Evolutionary conservation across 106 monocot genomes (phyloP), one percentile per base, ranked within the genome.

Genomic region (Phalaenopsis equestris): DNA sequence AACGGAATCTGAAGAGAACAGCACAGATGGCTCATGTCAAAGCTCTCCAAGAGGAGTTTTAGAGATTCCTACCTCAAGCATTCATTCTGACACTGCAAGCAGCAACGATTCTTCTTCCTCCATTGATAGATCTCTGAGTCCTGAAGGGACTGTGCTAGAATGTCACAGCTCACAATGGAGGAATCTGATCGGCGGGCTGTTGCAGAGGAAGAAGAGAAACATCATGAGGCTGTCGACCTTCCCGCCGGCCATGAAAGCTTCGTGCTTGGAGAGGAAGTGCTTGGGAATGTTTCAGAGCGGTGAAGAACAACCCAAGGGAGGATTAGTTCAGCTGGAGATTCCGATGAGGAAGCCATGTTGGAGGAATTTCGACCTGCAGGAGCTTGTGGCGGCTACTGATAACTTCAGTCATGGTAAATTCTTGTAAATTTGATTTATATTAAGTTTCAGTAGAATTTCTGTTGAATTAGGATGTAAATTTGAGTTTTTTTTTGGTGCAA

Each of bases 341-440:
- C 75, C 46, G 15, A 92, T 49, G 67, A 86, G 87, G 75, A 92
- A 81, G 81, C 92, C 93, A 21, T 90, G 90, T 39, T 97, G 96
- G 96, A 85, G 96, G 87, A 94, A 81, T 77, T 97, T 97, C 23
- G 89, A 89, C 18, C 87, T 87, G 61, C 75, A 85, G 41, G 96
- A 97, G 84, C 91, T 97, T 67, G 88, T 65, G 9, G 81, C 72
- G 55, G 96, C 96, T 19, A 97, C 96, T 4, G 78, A 97, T 79
- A 86, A 90, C 61, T 97, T 97, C 87, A 92, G 82, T 81, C 38
- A 87, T 76, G 96, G 96, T 97, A 82, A 89, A 43, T 21, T 77
- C 18, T 12, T 52, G 14, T 52, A 52, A 52, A 48, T 48, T 7
- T 11, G 7, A 48, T 48, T 48, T 8, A 48, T 48, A 48, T 30